Base-by-base conservation (phyloP, 2,329 filamentous ascomycete genomes). In the Beauveria sp. region DNA sequence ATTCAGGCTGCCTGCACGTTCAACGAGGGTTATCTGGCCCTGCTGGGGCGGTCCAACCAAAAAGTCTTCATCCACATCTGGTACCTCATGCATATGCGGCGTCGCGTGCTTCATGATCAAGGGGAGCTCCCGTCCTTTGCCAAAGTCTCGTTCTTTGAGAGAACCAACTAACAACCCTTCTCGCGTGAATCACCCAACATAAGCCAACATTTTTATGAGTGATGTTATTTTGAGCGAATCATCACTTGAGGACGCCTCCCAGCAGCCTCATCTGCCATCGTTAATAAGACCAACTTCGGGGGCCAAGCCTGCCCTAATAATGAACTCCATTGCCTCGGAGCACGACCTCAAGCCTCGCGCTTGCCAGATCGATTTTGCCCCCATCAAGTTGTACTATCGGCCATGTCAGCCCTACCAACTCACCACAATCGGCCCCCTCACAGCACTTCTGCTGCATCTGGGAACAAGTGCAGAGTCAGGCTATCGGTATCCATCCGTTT, bases 341-440 rank as follows among this genome's bases (percentile, higher is more conserved):
- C 45, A 43, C 28, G 8, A 22, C 22, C 28, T 22, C 22, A 16
- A 51, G 46, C 56, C 56, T 58, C 46, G 20, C 22, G 34, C 8
- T 28, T 40, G 18, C 55, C 12, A 22, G 45, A 46, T 43, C 56
- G 56, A 58, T 58, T 50, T 5, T 58, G 56, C 46, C 56, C 56
- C 56, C 56, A 42, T 58, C 45, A 50, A n/a, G 30, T 43, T 20
- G 22, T 46, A 42, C 14, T 24, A 43, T 26, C 56, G 56, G 28
- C 26, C 54, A 3, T 28, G 34, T 28, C 54, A 58, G 56, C 56
- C 55, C 45, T 58, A 50, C 42, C 10, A 43, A 2, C 16, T 51
- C 1, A 51, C 3, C n/a, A n/a, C 45, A 9, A 49, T 50, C 40
- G 28, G 30, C 55, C 56, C 46, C 46, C 46, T 58, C 56, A 3